Evolutionary conservation across 345 rosid genomes (phyloP), one percentile per base, ranked within the genome.

Genomic region (Brassica incana): DNA sequence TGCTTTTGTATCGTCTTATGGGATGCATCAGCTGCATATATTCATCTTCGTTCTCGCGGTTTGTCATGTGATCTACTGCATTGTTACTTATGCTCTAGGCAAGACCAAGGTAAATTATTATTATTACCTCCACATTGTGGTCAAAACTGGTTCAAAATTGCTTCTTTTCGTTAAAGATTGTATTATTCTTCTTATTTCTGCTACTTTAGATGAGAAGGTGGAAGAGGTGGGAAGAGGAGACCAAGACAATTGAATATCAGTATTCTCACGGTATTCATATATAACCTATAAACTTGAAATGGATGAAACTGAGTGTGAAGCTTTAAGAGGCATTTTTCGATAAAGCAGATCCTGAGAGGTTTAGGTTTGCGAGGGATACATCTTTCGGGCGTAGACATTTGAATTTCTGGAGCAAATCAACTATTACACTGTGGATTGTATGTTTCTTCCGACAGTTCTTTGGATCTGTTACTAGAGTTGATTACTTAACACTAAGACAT

Each of bases 331-430:
- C 10, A 5, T 18, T 16, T 20, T 64, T 36, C 8, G 9, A 65
- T 70, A 12, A 62, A 27, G 66, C 83, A 95, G 99, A 95, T 83
- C 98, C 98, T 0, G 96, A 91, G 74, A 88, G 98, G 82, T 95
- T 95, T 77, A 86, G 98, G 63, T 91, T 95, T 83, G 91, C 99
- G 10, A 91, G 97, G 52, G 99, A 95, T 70, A 95, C 99, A 73
- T 93, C 99, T 2, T 95, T 95, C 14, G 99, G 99, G 6, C 82
- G 91, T 62, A 88, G 99, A 68, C 99, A 95, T 71, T 0, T 93
- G 75, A 85, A 77, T 29, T 65, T 86, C 60, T 90, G 99, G 98
- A 89, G 95, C 68, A 81, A 81, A 60, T 77, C 75, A 8, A 78
- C 90, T 1, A 9, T 87, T 52, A 84, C 88, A 11, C 60, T 91